Evolutionary conservation across 1,139 yeast genomes (phyloP).

Genomic region (Saccharomyces hybrid): DNA sequence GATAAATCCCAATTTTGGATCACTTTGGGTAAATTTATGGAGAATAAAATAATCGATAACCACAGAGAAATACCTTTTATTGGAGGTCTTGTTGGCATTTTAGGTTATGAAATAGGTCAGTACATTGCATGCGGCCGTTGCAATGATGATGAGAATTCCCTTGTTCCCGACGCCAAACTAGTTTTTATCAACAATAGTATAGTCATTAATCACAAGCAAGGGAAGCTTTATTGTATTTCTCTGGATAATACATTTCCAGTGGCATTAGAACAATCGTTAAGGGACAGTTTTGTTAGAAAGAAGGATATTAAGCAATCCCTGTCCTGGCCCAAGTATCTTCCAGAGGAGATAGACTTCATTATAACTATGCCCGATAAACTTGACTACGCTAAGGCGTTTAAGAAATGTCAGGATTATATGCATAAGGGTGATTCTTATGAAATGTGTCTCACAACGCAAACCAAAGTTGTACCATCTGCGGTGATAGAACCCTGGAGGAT

Average conservation of each 20-base stretch:
- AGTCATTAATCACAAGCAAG: conserved; percentile 43
- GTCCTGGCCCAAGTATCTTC: conserved; percentile 18
- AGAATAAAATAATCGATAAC: conserved; percentile 18
- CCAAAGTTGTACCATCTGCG: conserved; percentile 47
- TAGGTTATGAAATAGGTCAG: conserved; percentile 81
- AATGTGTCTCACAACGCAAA: conserved; percentile 78
- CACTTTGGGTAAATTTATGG: conserved; percentile 46
- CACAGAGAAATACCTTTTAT: conserved; percentile 52
- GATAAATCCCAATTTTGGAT: conserved; percentile 26
- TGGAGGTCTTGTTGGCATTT: conserved; percentile 82
- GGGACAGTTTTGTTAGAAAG: conserved; percentile 2
- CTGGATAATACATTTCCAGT: conserved; percentile 32
- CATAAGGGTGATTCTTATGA: conserved; percentile 90
- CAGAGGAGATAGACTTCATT: conserved; percentile 17
- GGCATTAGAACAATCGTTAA: conserved; percentile 3
- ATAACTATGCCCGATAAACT: conserved; percentile 46
- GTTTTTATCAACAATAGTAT: conserved; percentile 64
- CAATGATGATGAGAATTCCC: conserved; percentile 16
- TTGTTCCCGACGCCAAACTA: conserved; percentile 62
- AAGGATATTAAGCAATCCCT: conserved; percentile 2
- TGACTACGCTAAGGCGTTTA: conserved; percentile 49
- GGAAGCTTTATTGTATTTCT: conserved; percentile 50
- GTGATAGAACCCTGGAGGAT: conserved; percentile 62
- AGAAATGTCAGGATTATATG: conserved; percentile 58
- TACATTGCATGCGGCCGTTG: conserved; percentile 32